Evolutionary conservation across 2,329 filamentous ascomycete species (phyloP).

Genomic region (Colletotrichum sp.): DNA sequence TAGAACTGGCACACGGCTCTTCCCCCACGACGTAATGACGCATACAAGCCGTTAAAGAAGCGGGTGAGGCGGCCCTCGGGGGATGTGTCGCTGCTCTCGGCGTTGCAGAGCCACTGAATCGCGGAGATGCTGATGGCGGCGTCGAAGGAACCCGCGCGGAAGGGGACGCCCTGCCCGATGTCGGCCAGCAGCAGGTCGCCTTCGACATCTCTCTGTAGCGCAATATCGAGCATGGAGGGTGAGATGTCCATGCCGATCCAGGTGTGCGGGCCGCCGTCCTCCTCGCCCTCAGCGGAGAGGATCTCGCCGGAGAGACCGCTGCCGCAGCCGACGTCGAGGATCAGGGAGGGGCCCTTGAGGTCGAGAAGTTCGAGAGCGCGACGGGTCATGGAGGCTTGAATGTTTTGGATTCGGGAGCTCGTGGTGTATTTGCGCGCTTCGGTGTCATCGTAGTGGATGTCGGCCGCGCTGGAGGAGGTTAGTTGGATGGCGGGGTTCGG

Average conservation of each 20-base stretch:
- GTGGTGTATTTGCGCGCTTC: slow-evolving; percentile 98
- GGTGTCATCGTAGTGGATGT: slow-evolving; percentile 95
- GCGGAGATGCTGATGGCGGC: slow-evolving; percentile 94
- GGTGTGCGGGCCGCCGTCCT: slow-evolving; percentile 83
- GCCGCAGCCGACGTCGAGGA: slow-evolving; percentile 97
- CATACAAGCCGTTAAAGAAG: slow-evolving; percentile 94
- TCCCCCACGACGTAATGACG: slow-evolving; percentile 80
- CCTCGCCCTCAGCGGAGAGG: slow-evolving; percentile 71
- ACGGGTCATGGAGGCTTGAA: slow-evolving; percentile 93
- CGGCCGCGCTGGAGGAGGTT: slow-evolving; percentile 71
- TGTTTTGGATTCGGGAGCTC: slow-evolving; percentile 91
- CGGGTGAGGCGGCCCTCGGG: slow-evolving; percentile 78
- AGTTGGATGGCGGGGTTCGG: slow-evolving; percentile 10
- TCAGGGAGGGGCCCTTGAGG: slow-evolving; percentile 78
- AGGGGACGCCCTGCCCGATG: slow-evolving; percentile 94
- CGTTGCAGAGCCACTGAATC: slow-evolving; percentile 99
- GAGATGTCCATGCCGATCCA: slow-evolving; percentile 99
- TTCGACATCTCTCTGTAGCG: slow-evolving; percentile 88
- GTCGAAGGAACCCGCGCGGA: slow-evolving; percentile 90
- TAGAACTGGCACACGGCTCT: slow-evolving; percentile 97
- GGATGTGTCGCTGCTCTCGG: slow-evolving; percentile 84
- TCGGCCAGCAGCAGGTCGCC: slow-evolving; percentile 94
- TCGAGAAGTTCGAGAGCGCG: slow-evolving; percentile 91
- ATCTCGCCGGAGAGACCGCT: slow-evolving; percentile 95
- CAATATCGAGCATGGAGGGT: slow-evolving; percentile 95